A percentile compares a stretch with the other conserved stretches of the same genome.
phyloP scores from a whole-genome alignment of 805 yeast genomes.

The Metschnikowia borealis region DNA sequence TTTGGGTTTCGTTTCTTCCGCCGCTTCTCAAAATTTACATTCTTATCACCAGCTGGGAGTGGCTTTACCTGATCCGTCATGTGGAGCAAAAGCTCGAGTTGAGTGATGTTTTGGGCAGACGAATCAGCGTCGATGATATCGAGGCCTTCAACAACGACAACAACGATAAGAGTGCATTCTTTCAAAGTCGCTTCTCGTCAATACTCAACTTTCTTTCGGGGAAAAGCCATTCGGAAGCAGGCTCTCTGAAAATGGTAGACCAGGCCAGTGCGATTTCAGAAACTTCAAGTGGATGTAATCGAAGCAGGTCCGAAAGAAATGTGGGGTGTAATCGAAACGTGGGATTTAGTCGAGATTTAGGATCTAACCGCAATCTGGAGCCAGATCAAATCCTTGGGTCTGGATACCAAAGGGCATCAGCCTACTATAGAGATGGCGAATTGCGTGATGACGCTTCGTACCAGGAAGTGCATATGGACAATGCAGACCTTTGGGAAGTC shows the following conservation, averaged over 20 bases:
- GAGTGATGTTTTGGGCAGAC: constrained; percentile 60
- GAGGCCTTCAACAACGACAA: constrained; percentile 19
- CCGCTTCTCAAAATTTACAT: constrained; percentile 46
- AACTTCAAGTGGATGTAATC: too few species aligned
- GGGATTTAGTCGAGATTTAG: too few species aligned
- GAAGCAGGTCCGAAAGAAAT: too few species aligned
- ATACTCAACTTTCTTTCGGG: constrained; percentile 1
- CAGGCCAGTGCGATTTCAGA: neutral
- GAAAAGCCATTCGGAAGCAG: neutral
- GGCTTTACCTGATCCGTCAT: constrained; percentile 53
- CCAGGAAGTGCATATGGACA: neutral
- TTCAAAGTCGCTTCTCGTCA: constrained; percentile 34
- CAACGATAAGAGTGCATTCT: constrained; percentile 20
- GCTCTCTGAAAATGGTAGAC: neutral
- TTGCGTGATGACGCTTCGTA: neutral
- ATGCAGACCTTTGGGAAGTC: neutral
- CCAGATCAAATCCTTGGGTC: too few species aligned
- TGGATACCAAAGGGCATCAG: neutral
- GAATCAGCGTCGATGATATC: constrained; percentile 46
- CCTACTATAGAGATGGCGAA: neutral
- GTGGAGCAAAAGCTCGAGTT: constrained; percentile 49
- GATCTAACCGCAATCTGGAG: too few species aligned
- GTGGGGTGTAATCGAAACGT: too few species aligned
- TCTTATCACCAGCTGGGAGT: constrained; percentile 60
- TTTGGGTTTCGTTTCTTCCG: constrained; percentile 46